phyloP scores from a whole-genome alignment of 1,139 yeast species.

The Protomyces arabidopsidicola region DNA sequence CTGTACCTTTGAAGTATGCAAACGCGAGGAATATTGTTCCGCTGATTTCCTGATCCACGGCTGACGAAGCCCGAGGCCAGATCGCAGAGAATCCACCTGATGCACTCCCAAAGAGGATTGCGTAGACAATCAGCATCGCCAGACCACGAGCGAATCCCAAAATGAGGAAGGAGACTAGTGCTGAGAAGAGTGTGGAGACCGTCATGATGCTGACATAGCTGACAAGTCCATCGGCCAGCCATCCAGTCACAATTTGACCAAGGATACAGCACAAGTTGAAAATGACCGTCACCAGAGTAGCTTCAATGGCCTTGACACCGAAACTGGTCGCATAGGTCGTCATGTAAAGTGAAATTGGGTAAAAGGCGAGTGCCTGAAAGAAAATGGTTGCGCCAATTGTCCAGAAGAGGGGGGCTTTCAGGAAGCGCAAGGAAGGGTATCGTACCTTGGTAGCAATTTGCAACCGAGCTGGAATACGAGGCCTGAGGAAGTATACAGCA shows the following conservation, averaged over 20 bases:
- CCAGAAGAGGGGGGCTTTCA: background rate
- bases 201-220: slow-evolving; percentile 11
- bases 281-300: slow-evolving; percentile 7
- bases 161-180: slow-evolving; percentile 7
- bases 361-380: slow-evolving; percentile 13
- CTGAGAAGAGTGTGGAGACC: slow-evolving; percentile 3
- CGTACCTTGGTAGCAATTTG: background rate
- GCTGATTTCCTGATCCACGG: slow-evolving; percentile 6
- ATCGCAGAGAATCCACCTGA: slow-evolving; percentile 11
- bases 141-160: slow-evolving; percentile 14
- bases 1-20: slow-evolving; percentile 6
- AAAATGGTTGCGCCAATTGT: slow-evolving; percentile 9
- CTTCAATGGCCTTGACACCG: slow-evolving; percentile 11
- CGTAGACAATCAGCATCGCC: slow-evolving; percentile 6
- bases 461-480: slow-evolving; percentile 1
- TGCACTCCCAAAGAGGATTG: slow-evolving; percentile 8
- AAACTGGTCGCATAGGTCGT: slow-evolving; percentile 7
- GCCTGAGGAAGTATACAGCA: slow-evolving; percentile 9
- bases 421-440: slow-evolving; percentile 8
- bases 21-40: slow-evolving; percentile 18
- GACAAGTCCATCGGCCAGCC: slow-evolving; percentile 2
- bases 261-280: slow-evolving; percentile 9
- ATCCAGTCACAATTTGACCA: slow-evolving; percentile 11
- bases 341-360: slow-evolving; percentile 11
- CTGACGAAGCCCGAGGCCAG: slow-evolving; percentile 16